Evolutionary conservation across 352 stramenopile genomes (phyloP).

Genomic region (Elongisporangium prolatum): DNA sequence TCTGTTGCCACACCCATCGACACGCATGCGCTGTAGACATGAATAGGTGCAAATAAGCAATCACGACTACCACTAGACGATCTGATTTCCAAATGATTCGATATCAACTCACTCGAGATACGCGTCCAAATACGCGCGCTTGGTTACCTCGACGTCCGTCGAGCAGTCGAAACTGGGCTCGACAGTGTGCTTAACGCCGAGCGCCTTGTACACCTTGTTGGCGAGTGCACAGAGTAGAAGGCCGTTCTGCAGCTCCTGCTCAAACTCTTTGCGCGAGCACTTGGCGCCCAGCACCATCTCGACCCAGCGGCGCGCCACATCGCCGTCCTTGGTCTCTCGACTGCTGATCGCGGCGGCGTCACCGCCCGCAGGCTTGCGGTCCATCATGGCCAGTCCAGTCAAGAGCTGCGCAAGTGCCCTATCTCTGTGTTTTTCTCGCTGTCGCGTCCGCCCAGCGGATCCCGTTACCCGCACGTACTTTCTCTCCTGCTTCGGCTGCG

Average conservation of each 20-base stretch:
- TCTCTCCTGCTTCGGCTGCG: background rate
- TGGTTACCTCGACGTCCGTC: conserved; percentile 6
- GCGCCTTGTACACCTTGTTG: conserved; percentile 66
- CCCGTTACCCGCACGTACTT: background rate
- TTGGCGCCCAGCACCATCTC: conserved; percentile 87
- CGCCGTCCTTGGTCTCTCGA: conserved; percentile 33
- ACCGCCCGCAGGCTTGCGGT: background rate
- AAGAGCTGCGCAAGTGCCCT: background rate
- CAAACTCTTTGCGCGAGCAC: conserved; percentile 36
- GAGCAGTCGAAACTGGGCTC: background rate
- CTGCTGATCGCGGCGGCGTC: background rate
- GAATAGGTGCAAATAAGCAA: conserved; percentile 7
- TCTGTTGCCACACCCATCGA: conserved; percentile 34
- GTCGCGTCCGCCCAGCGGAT: background rate
- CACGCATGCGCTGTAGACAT: background rate
- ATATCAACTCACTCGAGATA: background rate
- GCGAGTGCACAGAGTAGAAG: conserved; percentile 60
- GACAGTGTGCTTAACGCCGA: conserved; percentile 73
- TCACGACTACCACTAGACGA: background rate
- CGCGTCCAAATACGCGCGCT: conserved; percentile 13
- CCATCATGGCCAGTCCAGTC: background rate
- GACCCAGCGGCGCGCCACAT: conserved; percentile 82
- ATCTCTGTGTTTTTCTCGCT: background rate
- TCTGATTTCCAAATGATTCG: conserved; percentile 2
- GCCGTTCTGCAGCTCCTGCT: conserved; percentile 52